Percentiles rank a stretch among this genome's conserved stretches.
These are phyloP conservation scores for Pichia cactophila DNA, from an alignment of 1,139 yeast species.

Conservation along the genomic window DNA sequence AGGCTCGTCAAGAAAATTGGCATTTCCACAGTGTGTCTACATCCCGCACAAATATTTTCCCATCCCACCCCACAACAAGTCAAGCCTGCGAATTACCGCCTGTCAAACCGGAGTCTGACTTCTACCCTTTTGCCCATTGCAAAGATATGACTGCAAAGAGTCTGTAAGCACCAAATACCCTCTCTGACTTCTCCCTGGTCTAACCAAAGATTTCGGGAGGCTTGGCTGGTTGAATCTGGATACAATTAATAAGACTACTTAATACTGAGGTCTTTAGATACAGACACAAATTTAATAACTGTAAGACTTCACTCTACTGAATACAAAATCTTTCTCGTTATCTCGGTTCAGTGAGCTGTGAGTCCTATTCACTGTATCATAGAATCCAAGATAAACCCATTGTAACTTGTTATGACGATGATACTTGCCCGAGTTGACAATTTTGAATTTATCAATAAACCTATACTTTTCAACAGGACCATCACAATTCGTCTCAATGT, in stretches of 20 bases:
- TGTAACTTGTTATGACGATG: conserved; percentile 54
- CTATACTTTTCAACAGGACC: conserved; percentile 59
- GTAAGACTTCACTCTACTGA: conserved; percentile 54
- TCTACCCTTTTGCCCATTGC: too few species aligned
- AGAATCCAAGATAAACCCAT: conserved; percentile 58
- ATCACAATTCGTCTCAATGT: conserved; percentile 41
- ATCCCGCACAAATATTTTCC: not conserved
- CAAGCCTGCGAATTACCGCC: not conserved
- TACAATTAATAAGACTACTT: too few species aligned
- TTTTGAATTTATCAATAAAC: conserved; percentile 55
- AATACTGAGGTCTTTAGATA: not conserved
- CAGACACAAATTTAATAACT: not conserved
- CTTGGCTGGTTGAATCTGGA: not conserved
- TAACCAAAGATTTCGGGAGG: not conserved
- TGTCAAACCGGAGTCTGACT: too few species aligned
- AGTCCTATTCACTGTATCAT: conserved; percentile 41
- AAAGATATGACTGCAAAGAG: too few species aligned
- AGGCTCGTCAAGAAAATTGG: not conserved
- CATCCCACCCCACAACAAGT: not conserved
- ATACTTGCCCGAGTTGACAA: conserved; percentile 48
- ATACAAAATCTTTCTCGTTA: conserved; percentile 72
- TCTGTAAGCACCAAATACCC: too few species aligned
- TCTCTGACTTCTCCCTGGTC: too few species aligned
- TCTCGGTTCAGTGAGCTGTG: conserved; percentile 46
- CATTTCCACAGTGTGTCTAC: not conserved